Evolutionary conservation across 768 basidiomycete species (phyloP), one percentile per base, ranked within the genome.

Genomic region (Tricholoma furcatifolium): DNA sequence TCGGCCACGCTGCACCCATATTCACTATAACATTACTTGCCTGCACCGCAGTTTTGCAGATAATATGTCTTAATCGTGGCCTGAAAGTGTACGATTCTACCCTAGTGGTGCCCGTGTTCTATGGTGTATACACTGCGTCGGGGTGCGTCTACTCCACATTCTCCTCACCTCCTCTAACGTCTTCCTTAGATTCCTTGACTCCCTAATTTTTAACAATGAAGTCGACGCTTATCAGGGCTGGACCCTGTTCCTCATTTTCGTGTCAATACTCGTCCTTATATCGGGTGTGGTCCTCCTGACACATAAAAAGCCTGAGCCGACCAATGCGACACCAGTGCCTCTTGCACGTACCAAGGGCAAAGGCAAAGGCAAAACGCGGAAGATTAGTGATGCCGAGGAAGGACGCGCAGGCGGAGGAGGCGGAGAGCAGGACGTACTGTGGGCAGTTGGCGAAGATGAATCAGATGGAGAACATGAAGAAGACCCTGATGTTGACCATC

Each of bases 241-340:
- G 94, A 84, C 85, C 0, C 83, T 98, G 42, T 87, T 93, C 73
- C 78, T 93, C 42, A 91, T 96, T 55, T 93, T 91, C 62, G 69
- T 85, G 36, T 94, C 93, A 2, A 95, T 98, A 60, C 69, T 84
- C 40, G 78, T 97, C 39, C 85, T 98, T 50, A 87, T 98, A 41
- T 83, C 80, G 0, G 95, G 96, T 9, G 96, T 98, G 47, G 88
- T 95, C n/a, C 81, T 98, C 1, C 76, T 98, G 21, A 95, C 93
- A 3, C 85, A 91, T 72, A 95, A 98, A 75, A 93, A 95, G 62
- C 87, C 92, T 0, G 88, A 91, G 66, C 71, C 77, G 30, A 58
- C 65, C 48, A 60, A 65, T 54, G 66, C 70, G 59, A 57, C 66
- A 51, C 63, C 72, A 55, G 65, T 71, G 15, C 62, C 70, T 17